These are phyloP conservation scores for Phyllosticta citrichinensis DNA, from an alignment of 2,329 filamentous ascomycete genomes.

Conservation along the genomic window DNA sequence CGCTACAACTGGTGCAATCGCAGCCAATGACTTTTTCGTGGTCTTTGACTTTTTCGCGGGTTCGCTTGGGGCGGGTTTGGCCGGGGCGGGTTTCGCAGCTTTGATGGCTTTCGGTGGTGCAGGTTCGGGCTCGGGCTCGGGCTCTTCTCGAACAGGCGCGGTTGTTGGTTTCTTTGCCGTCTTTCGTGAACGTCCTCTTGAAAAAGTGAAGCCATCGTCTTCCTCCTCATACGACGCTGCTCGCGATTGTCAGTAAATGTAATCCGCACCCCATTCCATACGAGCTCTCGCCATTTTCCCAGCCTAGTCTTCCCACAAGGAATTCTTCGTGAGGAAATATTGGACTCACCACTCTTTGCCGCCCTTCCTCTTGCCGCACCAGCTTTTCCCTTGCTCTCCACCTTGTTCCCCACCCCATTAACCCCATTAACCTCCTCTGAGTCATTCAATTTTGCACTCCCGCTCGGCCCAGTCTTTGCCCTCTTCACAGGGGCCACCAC, in stretches of 20 bases:
- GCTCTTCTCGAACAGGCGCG: slow-evolving; percentile 14
- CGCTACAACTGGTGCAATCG: slow-evolving; percentile 23
- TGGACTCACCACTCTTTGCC: slow-evolving; percentile 23
- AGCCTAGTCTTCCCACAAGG: neutral
- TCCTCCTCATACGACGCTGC: slow-evolving; percentile 35
- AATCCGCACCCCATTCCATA: neutral
- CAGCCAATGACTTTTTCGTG: slow-evolving; percentile 15
- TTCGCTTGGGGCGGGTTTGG: slow-evolving; percentile 13
- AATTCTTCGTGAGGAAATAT: neutral
- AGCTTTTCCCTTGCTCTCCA: slow-evolving; percentile 21
- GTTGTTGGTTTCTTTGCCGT: slow-evolving; percentile 18
- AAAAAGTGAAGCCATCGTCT: slow-evolving; percentile 40
- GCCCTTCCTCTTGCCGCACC: slow-evolving; percentile 23
- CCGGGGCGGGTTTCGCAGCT: slow-evolving; percentile 8
- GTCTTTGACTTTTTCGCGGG: slow-evolving; percentile 19
- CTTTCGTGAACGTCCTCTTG: slow-evolving; percentile 24
- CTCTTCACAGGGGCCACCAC: slow-evolving; percentile 25
- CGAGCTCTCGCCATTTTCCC: slow-evolving; percentile 5
- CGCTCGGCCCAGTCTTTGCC: slow-evolving; percentile 22
- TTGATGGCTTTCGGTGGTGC: slow-evolving; percentile 13
- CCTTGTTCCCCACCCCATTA: slow-evolving; percentile 25
- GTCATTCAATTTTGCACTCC: neutral
- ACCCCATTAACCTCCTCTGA: slow-evolving; percentile 7
- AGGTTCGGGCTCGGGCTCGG: slow-evolving; percentile 7
- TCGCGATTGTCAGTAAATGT: slow-evolving; percentile 12